A percentile compares a stretch with the other conserved stretches of the same genome.
Conservation (phyloP, 108 stramenopile species). For the Stephanodiscus triporus region DNA sequence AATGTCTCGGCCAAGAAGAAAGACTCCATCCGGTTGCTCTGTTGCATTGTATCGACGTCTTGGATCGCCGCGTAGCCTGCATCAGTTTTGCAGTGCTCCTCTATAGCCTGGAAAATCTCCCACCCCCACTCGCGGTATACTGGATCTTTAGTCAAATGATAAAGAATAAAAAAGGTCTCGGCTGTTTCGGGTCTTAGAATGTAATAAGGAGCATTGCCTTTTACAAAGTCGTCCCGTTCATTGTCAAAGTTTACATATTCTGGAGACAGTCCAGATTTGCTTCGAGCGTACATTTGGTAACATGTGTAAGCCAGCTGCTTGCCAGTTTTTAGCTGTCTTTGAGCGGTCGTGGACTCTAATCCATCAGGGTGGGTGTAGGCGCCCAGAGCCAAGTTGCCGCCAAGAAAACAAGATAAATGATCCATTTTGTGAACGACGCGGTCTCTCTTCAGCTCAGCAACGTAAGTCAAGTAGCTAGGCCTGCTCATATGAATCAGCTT, state of each 20-base stretch:
- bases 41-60: conserved; percentile 47
- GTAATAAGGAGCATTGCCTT: conserved; percentile 55
- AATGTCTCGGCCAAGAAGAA: conserved; percentile 92
- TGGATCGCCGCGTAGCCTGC: conserved; percentile 54
- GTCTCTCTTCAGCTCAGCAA: conserved; percentile 18
- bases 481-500: conserved; percentile 50
- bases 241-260: conserved; percentile 40
- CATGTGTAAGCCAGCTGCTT: conserved; percentile 55
- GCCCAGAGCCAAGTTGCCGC: conserved; percentile 74
- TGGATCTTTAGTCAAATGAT: conserved; percentile 54
- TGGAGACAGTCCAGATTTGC: conserved; percentile 42
- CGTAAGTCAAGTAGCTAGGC: conserved; percentile 49
- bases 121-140: conserved; percentile 61
- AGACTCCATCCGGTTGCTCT: conserved; percentile 78
- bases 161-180: conserved; percentile 57
- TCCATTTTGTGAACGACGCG: conserved; percentile 60
- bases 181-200: conserved; percentile 59
- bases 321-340: conserved; percentile 58
- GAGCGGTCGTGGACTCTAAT: conserved; percentile 38
- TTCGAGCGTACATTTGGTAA: conserved; percentile 52
- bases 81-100: conserved; percentile 50
- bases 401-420: conserved; percentile 81
- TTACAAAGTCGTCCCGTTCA: conserved; percentile 48
- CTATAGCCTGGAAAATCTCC: conserved; percentile 61
- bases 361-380: conserved; percentile 64